A percentile compares a stretch with the other conserved stretches of the same genome.
These are phyloP conservation scores for Brettanomyces anomalus DNA, from an alignment of 805 yeast genomes.

Conservation along the genomic window DNA sequence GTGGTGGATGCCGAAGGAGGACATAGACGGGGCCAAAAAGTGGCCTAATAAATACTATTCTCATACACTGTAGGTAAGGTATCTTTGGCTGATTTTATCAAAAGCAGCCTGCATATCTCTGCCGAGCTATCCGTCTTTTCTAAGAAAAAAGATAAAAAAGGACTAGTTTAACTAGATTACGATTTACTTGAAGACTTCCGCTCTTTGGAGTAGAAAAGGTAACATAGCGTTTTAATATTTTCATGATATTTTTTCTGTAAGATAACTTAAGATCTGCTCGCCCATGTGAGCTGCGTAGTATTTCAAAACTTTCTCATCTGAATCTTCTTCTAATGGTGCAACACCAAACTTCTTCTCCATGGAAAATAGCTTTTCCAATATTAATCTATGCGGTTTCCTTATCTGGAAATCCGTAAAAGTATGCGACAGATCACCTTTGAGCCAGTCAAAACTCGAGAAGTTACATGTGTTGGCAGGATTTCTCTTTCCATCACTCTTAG, in stretches of 20 bases:
- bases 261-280: neutral
- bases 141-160: too few relatives aligned
- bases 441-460: neutral
- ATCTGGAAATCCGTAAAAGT: neutral
- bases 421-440: neutral
- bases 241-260: neutral
- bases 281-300: neutral
- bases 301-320: neutral
- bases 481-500: neutral
- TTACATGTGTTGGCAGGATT: neutral
- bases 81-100: too few relatives aligned
- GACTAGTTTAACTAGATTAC: neutral
- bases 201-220: neutral
- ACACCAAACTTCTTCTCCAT: neutral
- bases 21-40: constrained; percentile 68
- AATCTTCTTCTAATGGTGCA: neutral
- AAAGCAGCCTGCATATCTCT: too few relatives aligned
- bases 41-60: constrained; percentile 47
- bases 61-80: neutral
- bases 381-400: neutral
- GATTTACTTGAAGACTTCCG: neutral
- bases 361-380: neutral
- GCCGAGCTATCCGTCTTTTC: neutral
- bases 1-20: constrained; percentile 54
- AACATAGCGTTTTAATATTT: neutral